Conservation (phyloP, 371 early-diverging fungal genomes). For the Mucor racemosus region DNA sequence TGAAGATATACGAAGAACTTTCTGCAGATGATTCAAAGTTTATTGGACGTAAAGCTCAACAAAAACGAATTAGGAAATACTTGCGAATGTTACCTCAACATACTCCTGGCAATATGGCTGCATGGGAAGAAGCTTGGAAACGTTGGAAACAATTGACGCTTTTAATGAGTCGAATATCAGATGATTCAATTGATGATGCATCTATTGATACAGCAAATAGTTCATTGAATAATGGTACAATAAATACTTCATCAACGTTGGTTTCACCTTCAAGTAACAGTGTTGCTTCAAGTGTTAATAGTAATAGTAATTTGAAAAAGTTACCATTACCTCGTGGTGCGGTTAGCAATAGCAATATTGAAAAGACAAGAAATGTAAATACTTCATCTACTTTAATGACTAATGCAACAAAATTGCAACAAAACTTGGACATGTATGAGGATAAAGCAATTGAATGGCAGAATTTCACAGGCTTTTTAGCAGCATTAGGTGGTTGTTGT, state of each 20-base stretch:
- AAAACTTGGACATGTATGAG: conserved; percentile 38
- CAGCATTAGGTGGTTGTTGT: conserved; percentile 71
- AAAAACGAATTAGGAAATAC: conserved; percentile 76
- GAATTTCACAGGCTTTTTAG: conserved; percentile 75
- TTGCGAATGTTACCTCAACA: conserved; percentile 69
- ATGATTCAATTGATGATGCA: conserved; percentile 38
- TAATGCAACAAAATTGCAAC: conserved; percentile 3
- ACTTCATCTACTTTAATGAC: not conserved
- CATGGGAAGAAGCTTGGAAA: conserved; percentile 89
- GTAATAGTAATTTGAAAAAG: conserved; percentile 11
- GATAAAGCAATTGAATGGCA: conserved; percentile 62
- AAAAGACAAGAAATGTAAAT: conserved; percentile 5
- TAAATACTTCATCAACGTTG: not conserved
- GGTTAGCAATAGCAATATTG: not conserved
- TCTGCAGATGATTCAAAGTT: conserved; percentile 58
- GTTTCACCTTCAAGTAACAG: not conserved
- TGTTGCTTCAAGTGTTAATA: not conserved
- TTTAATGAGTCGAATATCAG: conserved; percentile 47
- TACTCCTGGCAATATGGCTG: conserved; percentile 78
- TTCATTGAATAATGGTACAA: not conserved
- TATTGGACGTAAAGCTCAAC: conserved; percentile 75
- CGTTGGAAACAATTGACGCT: conserved; percentile 72
- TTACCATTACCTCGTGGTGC: not conserved
- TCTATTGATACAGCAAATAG: not conserved
- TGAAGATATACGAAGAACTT: conserved; percentile 72